Percentiles rank a stretch among this genome's conserved stretches.
These are phyloP conservation scores for Hyphopichia pseudoburtonii DNA, from an alignment of 1,139 yeast species.

Conservation along the genomic window DNA sequence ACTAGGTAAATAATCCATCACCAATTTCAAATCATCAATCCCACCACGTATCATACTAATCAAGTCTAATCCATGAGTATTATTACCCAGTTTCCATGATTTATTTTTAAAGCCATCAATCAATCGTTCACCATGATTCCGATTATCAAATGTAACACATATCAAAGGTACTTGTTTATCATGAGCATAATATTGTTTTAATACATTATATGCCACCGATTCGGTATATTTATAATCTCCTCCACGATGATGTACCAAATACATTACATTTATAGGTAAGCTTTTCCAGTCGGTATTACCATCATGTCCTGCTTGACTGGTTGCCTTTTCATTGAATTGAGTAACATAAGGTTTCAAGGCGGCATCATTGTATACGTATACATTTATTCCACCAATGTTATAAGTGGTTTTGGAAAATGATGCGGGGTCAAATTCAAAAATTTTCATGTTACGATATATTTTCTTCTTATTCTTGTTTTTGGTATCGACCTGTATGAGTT, in stretches of 20 bases:
- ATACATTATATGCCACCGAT: constrained; percentile 28
- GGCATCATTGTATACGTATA: constrained; percentile 35
- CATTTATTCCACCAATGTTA: constrained; percentile 33
- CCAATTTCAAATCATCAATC: constrained; percentile 46
- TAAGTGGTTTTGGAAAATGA: constrained; percentile 22
- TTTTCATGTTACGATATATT: constrained; percentile 16
- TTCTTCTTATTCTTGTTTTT: too few species aligned
- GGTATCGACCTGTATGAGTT: too few species aligned
- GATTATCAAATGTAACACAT: constrained; percentile 55
- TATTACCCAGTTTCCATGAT: constrained; percentile 50
- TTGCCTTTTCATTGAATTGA: constrained; percentile 13
- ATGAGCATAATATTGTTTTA: constrained; percentile 23
- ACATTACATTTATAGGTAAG: constrained; percentile 37
- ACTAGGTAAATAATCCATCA: constrained; percentile 50
- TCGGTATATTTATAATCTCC: constrained; percentile 30
- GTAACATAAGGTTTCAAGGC: constrained; percentile 25
- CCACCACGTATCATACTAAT: constrained; percentile 51
- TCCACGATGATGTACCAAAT: constrained; percentile 41
- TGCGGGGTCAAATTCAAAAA: constrained; percentile 21
- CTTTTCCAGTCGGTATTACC: constrained; percentile 12
- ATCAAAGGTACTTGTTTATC: constrained; percentile 30
- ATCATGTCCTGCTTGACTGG: constrained; percentile 4
- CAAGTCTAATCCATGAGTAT: constrained; percentile 55
- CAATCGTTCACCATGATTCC: constrained; percentile 60
- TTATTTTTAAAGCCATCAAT: constrained; percentile 35